phyloP scores from a whole-genome alignment of 2,329 filamentous ascomycete species.

The Fusarium bactridioides region DNA sequence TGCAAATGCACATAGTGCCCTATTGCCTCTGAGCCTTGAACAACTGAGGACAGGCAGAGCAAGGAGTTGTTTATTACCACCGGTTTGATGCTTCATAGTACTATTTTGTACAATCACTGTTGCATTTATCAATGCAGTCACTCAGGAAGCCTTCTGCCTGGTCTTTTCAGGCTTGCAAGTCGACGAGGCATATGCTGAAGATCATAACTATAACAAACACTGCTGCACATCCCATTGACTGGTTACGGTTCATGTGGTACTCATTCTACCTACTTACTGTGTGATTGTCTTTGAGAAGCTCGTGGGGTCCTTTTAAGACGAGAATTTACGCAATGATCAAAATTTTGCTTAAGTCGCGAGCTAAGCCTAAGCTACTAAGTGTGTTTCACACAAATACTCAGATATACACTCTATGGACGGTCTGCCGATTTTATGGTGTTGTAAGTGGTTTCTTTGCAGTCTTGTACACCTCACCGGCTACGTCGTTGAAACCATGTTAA shows the following conservation, averaged over 20 bases:
- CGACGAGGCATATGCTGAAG: not conserved
- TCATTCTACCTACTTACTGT: not conserved
- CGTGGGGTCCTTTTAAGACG: conserved; percentile 15
- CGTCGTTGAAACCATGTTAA: not conserved
- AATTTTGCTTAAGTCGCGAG: not conserved
- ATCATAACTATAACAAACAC: not conserved
- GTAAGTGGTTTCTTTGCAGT: not conserved
- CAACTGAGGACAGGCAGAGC: not conserved
- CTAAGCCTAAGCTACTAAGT: not conserved
- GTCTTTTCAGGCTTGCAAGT: not conserved
- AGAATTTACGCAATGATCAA: conserved; percentile 39
- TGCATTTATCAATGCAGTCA: not conserved
- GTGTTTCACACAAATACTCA: not conserved
- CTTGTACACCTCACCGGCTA: not conserved
- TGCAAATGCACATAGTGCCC: not conserved
- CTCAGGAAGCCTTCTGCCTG: not conserved
- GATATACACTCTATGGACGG: not conserved
- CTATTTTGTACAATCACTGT: not conserved
- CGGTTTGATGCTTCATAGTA: not conserved
- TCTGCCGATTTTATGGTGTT: not conserved
- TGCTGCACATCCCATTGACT: not conserved
- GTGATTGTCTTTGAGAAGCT: not conserved
- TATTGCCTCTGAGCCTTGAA: not conserved
- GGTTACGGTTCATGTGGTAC: no score
- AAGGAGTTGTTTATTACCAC: not conserved